phyloP scores from a whole-genome alignment of 2,329 filamentous ascomycete genomes.

The Penicillium hesseltinei region DNA sequence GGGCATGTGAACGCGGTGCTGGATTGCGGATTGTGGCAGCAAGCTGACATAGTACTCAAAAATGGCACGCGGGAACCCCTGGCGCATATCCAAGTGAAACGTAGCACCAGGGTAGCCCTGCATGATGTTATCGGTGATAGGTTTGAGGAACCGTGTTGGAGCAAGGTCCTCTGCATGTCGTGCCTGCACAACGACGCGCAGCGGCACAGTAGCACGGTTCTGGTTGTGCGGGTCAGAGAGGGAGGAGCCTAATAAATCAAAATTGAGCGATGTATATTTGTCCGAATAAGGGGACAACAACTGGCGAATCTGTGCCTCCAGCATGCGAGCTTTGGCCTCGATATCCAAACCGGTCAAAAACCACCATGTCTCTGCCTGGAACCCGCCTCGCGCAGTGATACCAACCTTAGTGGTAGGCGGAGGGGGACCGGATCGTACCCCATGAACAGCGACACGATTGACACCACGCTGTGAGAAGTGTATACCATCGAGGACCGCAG shows the following conservation, averaged over 20 bases:
- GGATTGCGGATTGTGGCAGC: conserved; percentile 26
- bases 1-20: conserved; percentile 26
- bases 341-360: conserved; percentile 48
- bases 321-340: conserved; percentile 46
- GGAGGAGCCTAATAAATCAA: conserved; percentile 32
- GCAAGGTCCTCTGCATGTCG: conserved; percentile 36
- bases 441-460: conserved; percentile 52
- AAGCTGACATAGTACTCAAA: conserved; percentile 33
- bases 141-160: conserved; percentile 35
- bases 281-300: conserved; percentile 34
- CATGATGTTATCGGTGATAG: conserved; percentile 42
- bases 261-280: conserved; percentile 32
- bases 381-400: conserved; percentile 47
- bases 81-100: conserved; percentile 35
- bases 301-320: conserved; percentile 46
- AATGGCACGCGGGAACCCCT: conserved; percentile 34
- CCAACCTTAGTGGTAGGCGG: conserved; percentile 53
- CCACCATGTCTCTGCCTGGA: conserved; percentile 48
- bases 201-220: conserved; percentile 43
- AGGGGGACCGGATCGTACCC: conserved; percentile 45
- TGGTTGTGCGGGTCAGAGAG: conserved; percentile 38
- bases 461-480: conserved; percentile 52
- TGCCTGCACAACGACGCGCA: conserved; percentile 50
- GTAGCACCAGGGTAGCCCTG: conserved; percentile 41
- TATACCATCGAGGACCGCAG: conserved; percentile 51